phyloP scores from a whole-genome alignment of 2,329 filamentous ascomycete species.

The Polychaeton citri region DNA sequence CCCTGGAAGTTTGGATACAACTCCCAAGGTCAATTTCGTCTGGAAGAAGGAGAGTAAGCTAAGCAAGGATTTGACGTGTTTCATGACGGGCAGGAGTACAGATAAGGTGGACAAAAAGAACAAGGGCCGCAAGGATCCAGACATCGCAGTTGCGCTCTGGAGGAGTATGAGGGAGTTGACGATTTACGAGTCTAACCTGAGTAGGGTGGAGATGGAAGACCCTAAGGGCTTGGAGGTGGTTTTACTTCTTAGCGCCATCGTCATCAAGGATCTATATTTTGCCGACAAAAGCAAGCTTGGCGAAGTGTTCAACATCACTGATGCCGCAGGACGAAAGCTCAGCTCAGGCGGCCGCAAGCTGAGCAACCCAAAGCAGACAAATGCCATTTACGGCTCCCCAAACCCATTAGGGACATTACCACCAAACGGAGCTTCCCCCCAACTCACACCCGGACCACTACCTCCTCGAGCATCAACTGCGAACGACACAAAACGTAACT shows the following conservation, averaged over 20 bases:
- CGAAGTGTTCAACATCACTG: slow-evolving; percentile 66
- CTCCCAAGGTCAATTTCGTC: slow-evolving; percentile 65
- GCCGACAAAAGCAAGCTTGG: slow-evolving; percentile 38
- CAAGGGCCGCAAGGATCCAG: slow-evolving; percentile 62
- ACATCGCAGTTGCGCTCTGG: slow-evolving; percentile 89
- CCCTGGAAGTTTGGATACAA: slow-evolving; percentile 38
- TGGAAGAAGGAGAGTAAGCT: slow-evolving; percentile 84
- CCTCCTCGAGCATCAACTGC: slow-evolving; percentile 3
- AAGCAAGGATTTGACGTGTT: slow-evolving; percentile 79
- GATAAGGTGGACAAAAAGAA: slow-evolving; percentile 53
- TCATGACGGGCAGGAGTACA: slow-evolving; percentile 64
- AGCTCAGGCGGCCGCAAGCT: slow-evolving; percentile 12
- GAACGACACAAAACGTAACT: slow-evolving; percentile 11
- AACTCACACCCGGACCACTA: background rate
- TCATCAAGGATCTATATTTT: slow-evolving; percentile 51
- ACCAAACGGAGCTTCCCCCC: slow-evolving; percentile 3
- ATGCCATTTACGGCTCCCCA: slow-evolving; percentile 7
- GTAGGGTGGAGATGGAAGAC: slow-evolving; percentile 83
- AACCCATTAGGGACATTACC: slow-evolving; percentile 5
- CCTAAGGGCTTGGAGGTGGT: slow-evolving; percentile 84
- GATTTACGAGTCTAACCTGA: slow-evolving; percentile 85
- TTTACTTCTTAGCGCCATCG: slow-evolving; percentile 47
- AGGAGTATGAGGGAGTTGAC: slow-evolving; percentile 64
- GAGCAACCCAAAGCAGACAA: slow-evolving; percentile 11
- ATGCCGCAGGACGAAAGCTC: slow-evolving; percentile 22